phyloP scores from a whole-genome alignment of 2,329 filamentous ascomycete species.

The Ceratocystis colombiana region DNA sequence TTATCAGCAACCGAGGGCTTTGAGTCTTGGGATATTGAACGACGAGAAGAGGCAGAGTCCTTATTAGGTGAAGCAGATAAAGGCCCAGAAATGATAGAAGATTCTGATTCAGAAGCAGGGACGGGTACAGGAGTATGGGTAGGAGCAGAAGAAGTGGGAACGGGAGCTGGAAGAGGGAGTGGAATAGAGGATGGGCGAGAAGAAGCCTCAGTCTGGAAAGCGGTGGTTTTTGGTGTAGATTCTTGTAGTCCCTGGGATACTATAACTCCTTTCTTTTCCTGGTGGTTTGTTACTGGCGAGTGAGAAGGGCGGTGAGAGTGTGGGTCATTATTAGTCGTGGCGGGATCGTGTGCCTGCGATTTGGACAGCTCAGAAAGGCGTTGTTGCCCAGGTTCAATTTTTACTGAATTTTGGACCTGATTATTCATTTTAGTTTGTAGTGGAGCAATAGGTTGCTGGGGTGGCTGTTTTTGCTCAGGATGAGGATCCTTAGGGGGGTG shows the following conservation, averaged over 20 bases:
- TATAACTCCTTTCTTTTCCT: conserved; percentile 8
- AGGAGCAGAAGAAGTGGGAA: not conserved
- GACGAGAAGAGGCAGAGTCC: not conserved
- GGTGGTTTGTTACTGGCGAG: not conserved
- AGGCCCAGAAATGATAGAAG: not conserved
- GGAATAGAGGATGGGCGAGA: not conserved
- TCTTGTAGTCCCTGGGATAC: not conserved
- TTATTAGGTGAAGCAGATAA: not conserved
- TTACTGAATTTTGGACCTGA: conserved; percentile 27
- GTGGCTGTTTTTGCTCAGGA: conserved; percentile 17
- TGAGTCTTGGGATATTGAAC: conserved; percentile 13
- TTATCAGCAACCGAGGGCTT: conserved; percentile 28
- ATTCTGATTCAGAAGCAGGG: conserved; percentile 10
- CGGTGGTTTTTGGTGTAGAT: not conserved
- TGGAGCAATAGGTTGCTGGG: conserved; percentile 19
- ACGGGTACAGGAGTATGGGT: not conserved
- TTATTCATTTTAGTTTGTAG: conserved; percentile 23
- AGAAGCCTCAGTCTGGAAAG: not conserved
- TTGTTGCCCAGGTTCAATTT: conserved; percentile 28
- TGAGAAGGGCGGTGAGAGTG: conserved; percentile 16
- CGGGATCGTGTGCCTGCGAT: conserved; percentile 8
- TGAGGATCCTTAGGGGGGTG: conserved; percentile 19
- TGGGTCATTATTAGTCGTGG: not conserved
- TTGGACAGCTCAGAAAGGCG: not conserved
- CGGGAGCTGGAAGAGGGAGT: not conserved